Evolutionary conservation across 495 filamentous ascomycete species (phyloP).

Genomic region (Aspergillus avenaceus): DNA sequence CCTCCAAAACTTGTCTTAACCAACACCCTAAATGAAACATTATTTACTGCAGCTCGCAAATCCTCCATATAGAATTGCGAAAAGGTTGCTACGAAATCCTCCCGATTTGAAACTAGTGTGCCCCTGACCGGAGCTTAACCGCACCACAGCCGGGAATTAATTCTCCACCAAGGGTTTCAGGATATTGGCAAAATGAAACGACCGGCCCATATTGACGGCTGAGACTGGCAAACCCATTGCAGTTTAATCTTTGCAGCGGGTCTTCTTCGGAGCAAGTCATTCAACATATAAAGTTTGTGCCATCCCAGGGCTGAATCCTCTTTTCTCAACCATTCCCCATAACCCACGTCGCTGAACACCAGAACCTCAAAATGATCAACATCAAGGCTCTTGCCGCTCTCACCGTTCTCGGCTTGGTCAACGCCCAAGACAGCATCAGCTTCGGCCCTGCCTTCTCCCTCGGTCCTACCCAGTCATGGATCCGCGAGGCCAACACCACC

Average conservation of each 20-base stretch:
- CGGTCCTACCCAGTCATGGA: slow-evolving; percentile 30
- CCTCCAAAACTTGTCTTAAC: too few species aligned
- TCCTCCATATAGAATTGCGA: background rate
- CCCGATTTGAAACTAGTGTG: background rate
- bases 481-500: slow-evolving; percentile 32
- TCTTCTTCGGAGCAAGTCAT: background rate
- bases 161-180: background rate
- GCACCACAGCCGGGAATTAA: background rate
- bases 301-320: background rate
- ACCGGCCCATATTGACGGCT: background rate
- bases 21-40: too few species aligned
- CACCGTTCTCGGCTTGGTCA: slow-evolving; percentile 9
- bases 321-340: background rate
- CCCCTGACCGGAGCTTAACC: background rate
- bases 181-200: background rate
- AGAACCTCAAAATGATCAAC: background rate
- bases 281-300: background rate
- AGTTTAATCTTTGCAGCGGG: background rate
- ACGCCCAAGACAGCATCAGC: slow-evolving; percentile 17
- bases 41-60: too few species aligned
- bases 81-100: background rate
- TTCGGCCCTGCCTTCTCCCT: slow-evolving; percentile 34
- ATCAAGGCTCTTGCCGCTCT: slow-evolving; percentile 10
- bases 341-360: background rate
- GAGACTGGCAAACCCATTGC: background rate